These are phyloP conservation scores for Saitozyma podzolica DNA, from an alignment of 768 basidiomycete genomes.

Conservation along the genomic window DNA sequence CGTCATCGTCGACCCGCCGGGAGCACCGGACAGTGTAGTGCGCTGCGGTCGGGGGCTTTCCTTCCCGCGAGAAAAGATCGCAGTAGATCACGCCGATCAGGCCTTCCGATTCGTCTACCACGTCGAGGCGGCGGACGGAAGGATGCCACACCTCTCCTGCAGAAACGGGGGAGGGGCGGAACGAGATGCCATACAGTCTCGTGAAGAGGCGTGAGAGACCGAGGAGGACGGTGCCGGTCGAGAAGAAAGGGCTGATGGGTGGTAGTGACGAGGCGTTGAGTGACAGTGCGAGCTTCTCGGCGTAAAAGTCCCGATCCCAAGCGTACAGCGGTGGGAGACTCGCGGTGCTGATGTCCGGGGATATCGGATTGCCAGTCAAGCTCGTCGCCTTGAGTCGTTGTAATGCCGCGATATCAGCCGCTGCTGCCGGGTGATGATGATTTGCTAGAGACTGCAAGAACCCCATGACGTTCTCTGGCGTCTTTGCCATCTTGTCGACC, in stretches of 20 bases:
- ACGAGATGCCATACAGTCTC: constrained; percentile 81
- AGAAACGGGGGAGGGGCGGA: constrained; percentile 62
- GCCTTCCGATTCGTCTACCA: constrained; percentile 83
- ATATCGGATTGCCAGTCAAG: constrained; percentile 53
- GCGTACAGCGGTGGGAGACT: constrained; percentile 67
- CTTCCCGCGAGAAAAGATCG: constrained; percentile 79
- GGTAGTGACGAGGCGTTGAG: constrained; percentile 57
- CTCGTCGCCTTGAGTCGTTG: constrained; percentile 69
- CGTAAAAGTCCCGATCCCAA: constrained; percentile 98
- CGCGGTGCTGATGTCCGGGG: constrained; percentile 9
- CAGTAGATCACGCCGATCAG: constrained; percentile 92
- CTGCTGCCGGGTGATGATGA: constrained; percentile 76
- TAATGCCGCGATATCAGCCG: constrained; percentile 66
- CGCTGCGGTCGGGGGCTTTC: constrained; percentile 87
- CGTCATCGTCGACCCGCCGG: constrained; percentile 86
- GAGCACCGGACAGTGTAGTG: constrained; percentile 98
- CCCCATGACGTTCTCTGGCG: constrained; percentile 82
- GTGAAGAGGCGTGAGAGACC: constrained; percentile 86
- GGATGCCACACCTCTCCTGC: constrained; percentile 86
- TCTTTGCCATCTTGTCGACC: constrained; percentile 95
- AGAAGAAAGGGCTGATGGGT: constrained; percentile 65
- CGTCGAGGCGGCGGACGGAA: constrained; percentile 87
- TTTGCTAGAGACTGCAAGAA: constrained; percentile 80
- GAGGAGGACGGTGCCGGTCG: constrained; percentile 86
- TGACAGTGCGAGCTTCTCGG: constrained; percentile 50